Conservation (phyloP, 1,284 basidiomycete genomes). For the Microbotryum scabiosae region DNA sequence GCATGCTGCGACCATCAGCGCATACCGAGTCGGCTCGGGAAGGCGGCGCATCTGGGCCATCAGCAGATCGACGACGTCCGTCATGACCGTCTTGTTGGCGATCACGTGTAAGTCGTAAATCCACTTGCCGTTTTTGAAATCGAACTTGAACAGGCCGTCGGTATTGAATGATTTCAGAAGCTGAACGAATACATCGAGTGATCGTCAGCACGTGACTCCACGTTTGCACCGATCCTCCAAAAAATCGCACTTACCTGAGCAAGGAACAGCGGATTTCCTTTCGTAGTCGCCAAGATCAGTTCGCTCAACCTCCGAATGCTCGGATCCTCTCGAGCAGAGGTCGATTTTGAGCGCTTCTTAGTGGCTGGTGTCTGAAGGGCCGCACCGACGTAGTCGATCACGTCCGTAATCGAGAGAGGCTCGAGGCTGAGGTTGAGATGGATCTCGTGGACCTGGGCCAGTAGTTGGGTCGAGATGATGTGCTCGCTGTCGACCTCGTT, state of each 20-base stretch:
- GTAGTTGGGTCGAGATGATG: constrained; percentile 19
- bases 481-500: constrained; percentile 23
- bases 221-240: constrained; percentile 3
- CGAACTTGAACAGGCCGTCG: constrained; percentile 25
- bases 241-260: constrained; percentile 7
- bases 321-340: neutral
- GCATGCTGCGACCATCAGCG: constrained; percentile 22
- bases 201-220: constrained; percentile 1
- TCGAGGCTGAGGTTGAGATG: constrained; percentile 12
- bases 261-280: constrained; percentile 15
- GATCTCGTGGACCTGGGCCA: constrained; percentile 2
- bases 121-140: constrained; percentile 14
- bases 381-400: constrained; percentile 11
- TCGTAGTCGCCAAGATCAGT: constrained; percentile 6
- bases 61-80: constrained; percentile 29
- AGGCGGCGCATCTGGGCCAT: constrained; percentile 20
- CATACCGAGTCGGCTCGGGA: constrained; percentile 1
- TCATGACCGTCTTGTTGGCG: constrained; percentile 15
- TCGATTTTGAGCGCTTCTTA: no score
- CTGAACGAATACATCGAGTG: constrained; percentile 1
- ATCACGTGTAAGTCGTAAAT: constrained; percentile 23
- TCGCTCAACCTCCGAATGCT: constrained; percentile 2
- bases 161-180: constrained; percentile 25
- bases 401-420: constrained; percentile 10
- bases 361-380: constrained; percentile 5